phyloP scores from a whole-genome alignment of 495 filamentous ascomycete genomes.

The Daldinia vernicosa region DNA sequence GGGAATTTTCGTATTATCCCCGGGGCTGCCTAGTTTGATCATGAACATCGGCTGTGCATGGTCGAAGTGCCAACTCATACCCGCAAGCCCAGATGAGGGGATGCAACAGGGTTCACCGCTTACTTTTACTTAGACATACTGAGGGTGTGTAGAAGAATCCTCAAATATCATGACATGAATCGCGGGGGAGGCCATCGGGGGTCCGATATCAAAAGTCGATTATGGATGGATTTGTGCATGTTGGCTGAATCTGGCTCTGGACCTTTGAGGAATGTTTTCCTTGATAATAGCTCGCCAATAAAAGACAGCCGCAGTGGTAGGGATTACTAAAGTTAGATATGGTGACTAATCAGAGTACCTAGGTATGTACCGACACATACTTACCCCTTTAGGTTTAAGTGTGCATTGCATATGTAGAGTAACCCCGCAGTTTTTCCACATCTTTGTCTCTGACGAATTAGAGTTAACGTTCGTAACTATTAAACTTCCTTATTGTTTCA shows the following conservation, averaged over 20 bases:
- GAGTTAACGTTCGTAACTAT: not conserved
- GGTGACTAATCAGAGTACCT: not conserved
- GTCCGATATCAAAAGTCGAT: constrained; percentile 6
- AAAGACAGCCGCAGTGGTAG: constrained; percentile 24
- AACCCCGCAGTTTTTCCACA: constrained; percentile 40
- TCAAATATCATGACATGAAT: constrained; percentile 7
- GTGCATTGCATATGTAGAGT: not conserved
- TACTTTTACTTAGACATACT: constrained; percentile 24
- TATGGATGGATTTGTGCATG: not conserved
- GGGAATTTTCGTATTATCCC: constrained; percentile 17
- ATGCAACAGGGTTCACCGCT: constrained; percentile 22
- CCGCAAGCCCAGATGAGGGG: not conserved
- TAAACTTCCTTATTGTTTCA: not conserved
- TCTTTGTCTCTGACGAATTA: constrained; percentile 16
- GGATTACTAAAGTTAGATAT: not conserved
- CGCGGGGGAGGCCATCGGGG: constrained; percentile 17
- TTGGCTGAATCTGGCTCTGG: constrained; percentile 2
- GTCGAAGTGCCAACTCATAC: constrained; percentile 10
- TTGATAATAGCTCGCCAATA: constrained; percentile 23
- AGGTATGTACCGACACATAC: constrained; percentile 1
- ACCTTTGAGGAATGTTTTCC: constrained; percentile 25
- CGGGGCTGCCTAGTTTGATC: constrained; percentile 13
- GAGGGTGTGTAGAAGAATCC: constrained; percentile 27
- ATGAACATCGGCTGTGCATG: constrained; percentile 14
- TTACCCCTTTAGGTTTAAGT: not conserved